Evolutionary conservation across 495 filamentous ascomycete species (phyloP).

Genomic region (Tuber indicum): DNA sequence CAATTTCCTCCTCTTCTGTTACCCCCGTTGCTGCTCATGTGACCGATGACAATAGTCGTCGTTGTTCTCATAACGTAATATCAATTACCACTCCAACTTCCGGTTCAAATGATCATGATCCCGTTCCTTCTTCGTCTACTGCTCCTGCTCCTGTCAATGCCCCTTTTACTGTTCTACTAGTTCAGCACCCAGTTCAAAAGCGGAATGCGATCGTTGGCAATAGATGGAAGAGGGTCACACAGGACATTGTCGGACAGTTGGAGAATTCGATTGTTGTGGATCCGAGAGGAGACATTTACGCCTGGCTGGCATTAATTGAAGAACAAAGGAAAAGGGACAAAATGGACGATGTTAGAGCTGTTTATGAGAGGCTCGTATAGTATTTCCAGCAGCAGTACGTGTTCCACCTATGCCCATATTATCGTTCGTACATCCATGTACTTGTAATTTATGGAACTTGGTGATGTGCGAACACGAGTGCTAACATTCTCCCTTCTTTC

Average conservation of each 20-base stretch:
- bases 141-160: conserved; percentile 23
- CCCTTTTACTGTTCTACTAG: conserved; percentile 30
- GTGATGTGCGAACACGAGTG: conserved; percentile 8
- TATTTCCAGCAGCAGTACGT: conserved; percentile 88
- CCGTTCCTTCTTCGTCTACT: conserved; percentile 32
- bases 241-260: conserved; percentile 74
- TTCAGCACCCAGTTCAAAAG: conserved; percentile 30
- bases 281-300: conserved; percentile 79
- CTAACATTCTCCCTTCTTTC: conserved; percentile 22
- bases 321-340: conserved; percentile 78
- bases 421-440: conserved; percentile 4
- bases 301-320: conserved; percentile 78
- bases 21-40: conserved; percentile 34
- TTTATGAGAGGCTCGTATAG: conserved; percentile 77
- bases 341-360: conserved; percentile 67
- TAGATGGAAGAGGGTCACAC: conserved; percentile 54
- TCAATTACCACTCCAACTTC: conserved; percentile 26
- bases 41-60: conserved; percentile 37
- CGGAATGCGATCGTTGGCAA: conserved; percentile 19
- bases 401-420: conserved; percentile 9
- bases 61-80: conserved; percentile 27
- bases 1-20: conserved; percentile 26
- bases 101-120: conserved; percentile 35
- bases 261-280: conserved; percentile 88
- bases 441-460: conserved; percentile 24